Conservation (phyloP, 148 eudicot genomes). For the Vaccinium darrowii region DNA sequence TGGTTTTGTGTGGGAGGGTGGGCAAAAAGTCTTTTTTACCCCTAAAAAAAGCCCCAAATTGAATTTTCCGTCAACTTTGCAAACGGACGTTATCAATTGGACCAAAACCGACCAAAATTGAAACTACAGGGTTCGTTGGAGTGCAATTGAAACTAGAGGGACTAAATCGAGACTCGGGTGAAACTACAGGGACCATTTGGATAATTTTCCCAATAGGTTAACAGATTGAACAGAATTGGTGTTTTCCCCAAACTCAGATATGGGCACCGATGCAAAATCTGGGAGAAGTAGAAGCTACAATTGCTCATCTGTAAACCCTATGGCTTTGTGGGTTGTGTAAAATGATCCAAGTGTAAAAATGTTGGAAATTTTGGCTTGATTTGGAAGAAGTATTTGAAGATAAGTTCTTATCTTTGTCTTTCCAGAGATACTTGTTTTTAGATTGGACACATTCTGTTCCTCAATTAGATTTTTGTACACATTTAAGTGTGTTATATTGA, state of each 20-base stretch:
- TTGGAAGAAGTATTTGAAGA: background rate
- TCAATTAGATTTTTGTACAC: background rate
- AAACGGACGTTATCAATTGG: too few species aligned
- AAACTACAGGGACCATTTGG: too few species aligned
- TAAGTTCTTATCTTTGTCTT: background rate
- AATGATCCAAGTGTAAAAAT: constrained; percentile 1
- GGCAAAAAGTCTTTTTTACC: too few species aligned
- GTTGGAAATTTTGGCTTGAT: background rate
- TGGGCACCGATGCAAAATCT: background rate
- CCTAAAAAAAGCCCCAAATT: too few species aligned
- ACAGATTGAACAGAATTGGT: background rate
- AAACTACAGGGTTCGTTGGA: too few species aligned
- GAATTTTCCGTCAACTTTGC: too few species aligned
- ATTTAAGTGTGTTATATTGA: background rate
- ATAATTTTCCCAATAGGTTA: too few species aligned
- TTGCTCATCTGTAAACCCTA: background rate
- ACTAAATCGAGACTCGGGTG: too few species aligned
- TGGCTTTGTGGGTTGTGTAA: background rate
- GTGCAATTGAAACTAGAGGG: too few species aligned
- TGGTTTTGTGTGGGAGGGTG: too few species aligned
- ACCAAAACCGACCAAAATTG: too few species aligned
- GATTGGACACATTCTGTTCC: background rate
- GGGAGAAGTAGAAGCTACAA: background rate
- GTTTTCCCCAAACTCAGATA: background rate
- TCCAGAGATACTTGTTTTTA: background rate